phyloP scores from a whole-genome alignment of 208 protist species.

The Lotmaria passim region DNA sequence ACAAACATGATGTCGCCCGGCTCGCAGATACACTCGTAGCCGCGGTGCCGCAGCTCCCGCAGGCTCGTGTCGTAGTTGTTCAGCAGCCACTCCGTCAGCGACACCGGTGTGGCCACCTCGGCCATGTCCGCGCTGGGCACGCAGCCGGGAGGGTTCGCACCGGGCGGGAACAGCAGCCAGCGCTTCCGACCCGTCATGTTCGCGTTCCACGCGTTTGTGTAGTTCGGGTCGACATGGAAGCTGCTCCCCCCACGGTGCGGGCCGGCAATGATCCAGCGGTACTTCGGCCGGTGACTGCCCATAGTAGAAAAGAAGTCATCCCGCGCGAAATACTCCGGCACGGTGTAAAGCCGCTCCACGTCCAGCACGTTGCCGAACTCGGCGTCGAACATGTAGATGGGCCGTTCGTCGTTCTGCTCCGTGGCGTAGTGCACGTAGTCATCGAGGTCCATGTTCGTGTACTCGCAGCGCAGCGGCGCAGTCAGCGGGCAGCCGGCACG shows the following conservation, averaged over 20 bases:
- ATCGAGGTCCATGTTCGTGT: slow-evolving; percentile 81
- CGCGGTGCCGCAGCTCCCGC: slow-evolving; percentile 57
- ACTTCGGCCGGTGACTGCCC: slow-evolving; percentile 73
- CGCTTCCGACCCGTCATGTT: slow-evolving; percentile 89
- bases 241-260: slow-evolving; percentile 83
- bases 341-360: slow-evolving; percentile 72
- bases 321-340: slow-evolving; percentile 73
- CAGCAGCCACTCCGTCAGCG: slow-evolving; percentile 87
- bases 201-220: slow-evolving; percentile 90
- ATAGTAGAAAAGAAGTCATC: slow-evolving; percentile 89
- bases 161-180: slow-evolving; percentile 89
- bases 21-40: slow-evolving; percentile 87
- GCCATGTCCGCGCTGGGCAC: slow-evolving; percentile 83
- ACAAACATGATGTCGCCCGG: slow-evolving; percentile 92
- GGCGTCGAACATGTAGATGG: slow-evolving; percentile 92
- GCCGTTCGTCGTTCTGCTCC: slow-evolving; percentile 84
- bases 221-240: slow-evolving; percentile 92
- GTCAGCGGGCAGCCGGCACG: slow-evolving; percentile 42
- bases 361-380: slow-evolving; percentile 75
- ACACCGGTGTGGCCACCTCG: slow-evolving; percentile 87
- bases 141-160: slow-evolving; percentile 68
- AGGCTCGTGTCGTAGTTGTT: slow-evolving; percentile 87
- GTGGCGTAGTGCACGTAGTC: slow-evolving; percentile 87
- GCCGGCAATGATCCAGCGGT: slow-evolving; percentile 90
- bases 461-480: slow-evolving; percentile 83